Evolutionary conservation across 2,329 filamentous ascomycete species (phyloP), one percentile per base, ranked within the genome.

Genomic region (Penicillium frequentans): DNA sequence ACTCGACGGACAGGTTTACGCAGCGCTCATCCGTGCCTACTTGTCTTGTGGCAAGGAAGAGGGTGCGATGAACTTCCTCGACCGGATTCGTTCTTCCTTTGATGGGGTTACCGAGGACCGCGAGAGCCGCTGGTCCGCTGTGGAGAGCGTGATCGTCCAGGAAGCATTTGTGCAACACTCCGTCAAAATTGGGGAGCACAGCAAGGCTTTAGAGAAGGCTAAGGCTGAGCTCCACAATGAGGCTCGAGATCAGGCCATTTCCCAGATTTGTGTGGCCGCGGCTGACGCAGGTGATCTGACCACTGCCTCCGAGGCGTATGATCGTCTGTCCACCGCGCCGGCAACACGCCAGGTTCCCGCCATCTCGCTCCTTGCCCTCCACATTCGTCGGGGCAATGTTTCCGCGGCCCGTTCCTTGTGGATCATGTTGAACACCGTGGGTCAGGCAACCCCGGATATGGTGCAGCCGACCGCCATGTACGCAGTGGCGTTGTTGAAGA

Each of bases 381-480:
- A 92, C 68, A 83, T 97, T 54, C 91, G 93, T 56, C 84, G 86
- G 62, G 91, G 90, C 57, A 89, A 96, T 73, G 85, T 96, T 57
- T 81, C 87, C 24, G 84, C 86, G 54, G 93, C 93, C 50, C 84
- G 89, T 62, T 83, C 87, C 62, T 93, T 91, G 77, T 97, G 93
- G 92, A 83, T 86, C 52, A 81, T 90, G 55, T 80, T 97, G 53
- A 86, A 83, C 58, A 72, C 71, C 11, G 67, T 86, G 57, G 81
- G 85, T 68, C 79, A 82, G 51, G 82, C 86, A 33, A 83, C 84
- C 13, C 73, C 82, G 53, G 80, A 86, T 31, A 88, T 96, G 73
- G 89, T 96, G 60, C 92, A 96, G 77, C 90, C 92, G 24, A 89
- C 91, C 13, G 86, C 90, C 56, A 96, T 97, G 91, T 96, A 93